phyloP scores from a whole-genome alignment of 164 flowering plant genomes.

The Vitis vinifera region DNA sequence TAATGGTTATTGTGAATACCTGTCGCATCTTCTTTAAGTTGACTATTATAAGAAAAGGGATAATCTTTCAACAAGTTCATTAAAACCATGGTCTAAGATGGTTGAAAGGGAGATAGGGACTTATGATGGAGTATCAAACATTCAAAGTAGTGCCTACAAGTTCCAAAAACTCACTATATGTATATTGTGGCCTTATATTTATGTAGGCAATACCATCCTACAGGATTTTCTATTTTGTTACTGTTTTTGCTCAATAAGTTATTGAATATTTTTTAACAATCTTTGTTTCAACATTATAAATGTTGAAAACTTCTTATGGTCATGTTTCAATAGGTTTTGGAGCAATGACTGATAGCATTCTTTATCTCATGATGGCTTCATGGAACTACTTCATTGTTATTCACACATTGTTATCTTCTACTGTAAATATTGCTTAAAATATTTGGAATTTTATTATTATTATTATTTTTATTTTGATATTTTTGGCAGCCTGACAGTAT shows the following conservation, averaged over 20 bases:
- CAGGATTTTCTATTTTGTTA: neutral
- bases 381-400: too few relatives aligned
- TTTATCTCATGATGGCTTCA: too few relatives aligned
- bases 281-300: neutral
- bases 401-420: too few relatives aligned
- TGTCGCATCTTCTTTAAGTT: neutral
- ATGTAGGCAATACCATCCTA: neutral
- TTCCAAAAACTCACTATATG: neutral
- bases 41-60: neutral
- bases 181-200: neutral
- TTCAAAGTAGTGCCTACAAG: neutral
- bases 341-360: neutral
- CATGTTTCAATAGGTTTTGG: neutral
- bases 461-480: neutral
- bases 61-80: too few relatives aligned
- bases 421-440: too few relatives aligned
- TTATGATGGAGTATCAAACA: neutral
- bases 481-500: slow-evolving; percentile 88
- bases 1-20: neutral
- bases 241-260: neutral
- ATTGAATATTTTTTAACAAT: neutral
- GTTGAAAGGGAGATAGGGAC: neutral
- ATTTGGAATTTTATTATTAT: neutral
- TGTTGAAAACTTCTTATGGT: neutral
- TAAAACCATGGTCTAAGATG: neutral